phyloP scores from a whole-genome alignment of 1,284 basidiomycete species.

The Irpex sp. region DNA sequence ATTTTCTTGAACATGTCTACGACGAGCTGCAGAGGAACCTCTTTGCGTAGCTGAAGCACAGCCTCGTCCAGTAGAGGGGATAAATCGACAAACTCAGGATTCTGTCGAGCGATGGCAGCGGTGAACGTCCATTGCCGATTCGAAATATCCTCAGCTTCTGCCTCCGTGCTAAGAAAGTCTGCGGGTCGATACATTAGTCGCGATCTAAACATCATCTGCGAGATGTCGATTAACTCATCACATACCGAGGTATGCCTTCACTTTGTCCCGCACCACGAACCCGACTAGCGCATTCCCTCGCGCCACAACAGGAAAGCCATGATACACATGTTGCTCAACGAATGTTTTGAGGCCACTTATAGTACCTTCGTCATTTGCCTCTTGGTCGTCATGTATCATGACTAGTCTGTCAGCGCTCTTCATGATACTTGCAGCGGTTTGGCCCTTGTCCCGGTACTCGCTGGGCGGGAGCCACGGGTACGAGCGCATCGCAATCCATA shows the following conservation, averaged over 20 bases:
- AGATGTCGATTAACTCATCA: background rate
- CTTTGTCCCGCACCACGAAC: conserved; percentile 54
- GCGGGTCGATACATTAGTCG: background rate
- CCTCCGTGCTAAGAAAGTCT: conserved; percentile 28
- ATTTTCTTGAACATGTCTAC: conserved; percentile 73
- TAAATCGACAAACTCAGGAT: conserved; percentile 38
- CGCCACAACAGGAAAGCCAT: conserved; percentile 62
- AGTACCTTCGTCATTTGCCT: conserved; percentile 22
- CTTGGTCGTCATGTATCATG: conserved; percentile 46
- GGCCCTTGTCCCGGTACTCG: conserved; percentile 63
- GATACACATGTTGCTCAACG: conserved; percentile 41
- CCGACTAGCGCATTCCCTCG: conserved; percentile 47
- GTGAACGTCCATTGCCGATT: conserved; percentile 38
- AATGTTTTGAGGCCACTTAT: conserved; percentile 50
- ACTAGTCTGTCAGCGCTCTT: conserved; percentile 47
- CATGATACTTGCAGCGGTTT: conserved; percentile 64
- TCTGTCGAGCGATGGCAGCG: conserved; percentile 9
- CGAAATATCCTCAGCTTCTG: conserved; percentile 19
- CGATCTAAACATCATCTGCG: background rate
- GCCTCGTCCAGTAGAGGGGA: conserved; percentile 53
- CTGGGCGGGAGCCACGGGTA: conserved; percentile 76
- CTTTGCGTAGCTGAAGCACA: conserved; percentile 58
- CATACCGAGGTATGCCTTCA: conserved; percentile 49
- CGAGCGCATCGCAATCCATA: conserved; percentile 68
- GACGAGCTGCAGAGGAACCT: conserved; percentile 66